Base-by-base conservation (phyloP, 192 early-diverging fungal species). In the Chytriomyces sp. region DNA sequence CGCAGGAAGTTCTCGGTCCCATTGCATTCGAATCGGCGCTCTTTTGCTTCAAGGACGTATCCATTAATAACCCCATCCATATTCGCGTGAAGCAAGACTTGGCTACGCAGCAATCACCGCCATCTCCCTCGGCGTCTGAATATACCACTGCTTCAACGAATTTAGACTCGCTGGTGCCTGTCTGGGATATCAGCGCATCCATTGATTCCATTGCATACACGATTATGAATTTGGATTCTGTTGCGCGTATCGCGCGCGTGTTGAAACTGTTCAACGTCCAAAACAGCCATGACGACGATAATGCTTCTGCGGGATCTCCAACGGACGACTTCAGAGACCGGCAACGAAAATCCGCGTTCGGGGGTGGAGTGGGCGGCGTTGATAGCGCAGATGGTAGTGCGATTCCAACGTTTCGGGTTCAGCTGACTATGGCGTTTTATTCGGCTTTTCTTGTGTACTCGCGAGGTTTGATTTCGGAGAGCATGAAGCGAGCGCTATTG, bases 21-120 rank as follows among this genome's bases (percentile, higher is more conserved):
- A 46, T 23, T 16, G 1, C 7, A 3, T 71, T 71, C 26, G 50
- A 71, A 57, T 71, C 69, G n/a, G 13, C n/a, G 13, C 3, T 71
- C 20, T 45, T 71, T 71, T 16, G 20, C 9, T 23, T 50, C 23
- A 50, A 57, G 7, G 69, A 60, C 57, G n/a, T 16, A 16, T 46
- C 8, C 18, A 28, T 71, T 9, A 24, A 50, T 13, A 60, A 60
- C 26, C 26, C 44, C 23, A 60, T 71, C n/a, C 20, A 59, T 44
- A 7, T 71, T 23, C 13, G n/a, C 50, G 69, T 71, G 23, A 71
- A 57, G 35, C 69, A 59, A 35, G 50, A 71, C 23, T 60, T 71
- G 23, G 69, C 26, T 23, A 13, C n/a, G 10, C 43, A 45, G 11
- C 66, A 0, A 13, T n/a, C n/a, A 18, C 23, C 43, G 23, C 13